Percentiles rank a stretch among this genome's conserved stretches.
phyloP scores from a whole-genome alignment of 495 filamentous ascomycete genomes.

The Podospora didyma region DNA sequence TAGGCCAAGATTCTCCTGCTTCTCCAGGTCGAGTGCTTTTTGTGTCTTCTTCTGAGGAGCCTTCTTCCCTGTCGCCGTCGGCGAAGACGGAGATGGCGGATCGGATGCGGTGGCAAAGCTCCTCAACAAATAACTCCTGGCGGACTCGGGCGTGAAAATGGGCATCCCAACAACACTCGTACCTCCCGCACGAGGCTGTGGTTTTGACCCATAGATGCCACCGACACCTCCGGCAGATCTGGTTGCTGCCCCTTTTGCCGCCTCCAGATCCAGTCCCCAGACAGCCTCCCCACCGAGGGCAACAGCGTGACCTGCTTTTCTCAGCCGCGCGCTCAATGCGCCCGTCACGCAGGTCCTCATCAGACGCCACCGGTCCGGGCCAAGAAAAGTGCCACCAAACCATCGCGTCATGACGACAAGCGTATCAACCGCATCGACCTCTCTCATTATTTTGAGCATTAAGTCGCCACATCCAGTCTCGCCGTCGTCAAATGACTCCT shows the following conservation, averaged over 20 bases:
- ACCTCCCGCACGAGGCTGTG: neutral
- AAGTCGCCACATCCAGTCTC: constrained; percentile 82
- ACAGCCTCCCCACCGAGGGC: constrained; percentile 50
- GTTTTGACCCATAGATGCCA: constrained; percentile 24
- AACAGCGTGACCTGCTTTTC: constrained; percentile 36
- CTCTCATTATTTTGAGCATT: constrained; percentile 73
- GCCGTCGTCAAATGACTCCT: constrained; percentile 91
- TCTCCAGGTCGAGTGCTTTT: constrained; percentile 47
- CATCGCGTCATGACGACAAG: constrained; percentile 88
- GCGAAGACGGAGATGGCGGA: neutral
- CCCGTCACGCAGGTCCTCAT: constrained; percentile 47
- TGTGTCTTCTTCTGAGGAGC: constrained; percentile 32
- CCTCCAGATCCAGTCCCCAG: constrained; percentile 78
- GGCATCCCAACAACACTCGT: constrained; percentile 47
- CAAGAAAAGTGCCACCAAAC: constrained; percentile 86
- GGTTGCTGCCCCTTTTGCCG: constrained; percentile 38
- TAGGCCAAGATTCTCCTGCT: constrained; percentile 61
- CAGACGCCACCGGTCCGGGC: constrained; percentile 69
- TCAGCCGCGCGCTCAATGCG: constrained; percentile 42
- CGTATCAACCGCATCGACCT: constrained; percentile 74
- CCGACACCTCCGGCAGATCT: constrained; percentile 10
- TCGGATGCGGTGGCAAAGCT: constrained; percentile 47
- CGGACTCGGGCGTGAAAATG: constrained; percentile 63
- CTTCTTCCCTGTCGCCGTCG: constrained; percentile 37
- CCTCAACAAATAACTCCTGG: constrained; percentile 56